Base-by-base conservation (phyloP, 768 basidiomycete species). In the Suillus subluteus region DNA sequence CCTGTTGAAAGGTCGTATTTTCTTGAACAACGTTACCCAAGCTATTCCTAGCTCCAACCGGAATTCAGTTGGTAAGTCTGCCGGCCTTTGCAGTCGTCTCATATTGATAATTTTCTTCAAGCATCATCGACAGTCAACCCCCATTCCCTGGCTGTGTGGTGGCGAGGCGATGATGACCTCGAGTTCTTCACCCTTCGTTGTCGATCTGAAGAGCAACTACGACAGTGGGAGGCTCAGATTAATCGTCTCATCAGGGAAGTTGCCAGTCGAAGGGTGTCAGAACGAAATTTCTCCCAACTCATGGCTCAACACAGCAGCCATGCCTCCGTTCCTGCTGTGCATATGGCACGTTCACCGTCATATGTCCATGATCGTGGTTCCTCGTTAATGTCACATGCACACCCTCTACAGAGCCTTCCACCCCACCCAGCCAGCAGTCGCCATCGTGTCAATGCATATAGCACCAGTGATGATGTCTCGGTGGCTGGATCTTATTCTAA, bases 171-270 rank as follows among this genome's bases (percentile, higher is more conserved):
- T 72, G 92, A 95, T 70, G 92, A 94, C 71, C 82, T 95, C 50
- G 98, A 99, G 73, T 95, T 87, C 73, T 99, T 99, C 79, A 94
- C 96, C 35, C 86, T 99, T 62, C 92, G 95, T 64, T 98, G 97
- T 77, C 88, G 93, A 55, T 89, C 89, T 13, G 95, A 98, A 74
- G 98, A 98, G 71, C 94, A 95, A 71, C 87, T 98, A 76, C 86
- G 87, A 56, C 91, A 95, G 73, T 99, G 98, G 98, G 94, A 98
- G 75, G 83, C 87, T 18, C 88, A 90, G 67, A 92, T 99, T 71
- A 95, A 90, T 75, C 90, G 93, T 54, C 84, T 99, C 41, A 95
- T 98, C 74, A 87, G 87, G 70, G 89, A 89, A 72, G 85, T 89
- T 58, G 87, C 88, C n/a, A 84, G 81, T 66, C 85, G 92, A 61